phyloP scores from a whole-genome alignment of 306 rosid species.

The Prunus mira region DNA sequence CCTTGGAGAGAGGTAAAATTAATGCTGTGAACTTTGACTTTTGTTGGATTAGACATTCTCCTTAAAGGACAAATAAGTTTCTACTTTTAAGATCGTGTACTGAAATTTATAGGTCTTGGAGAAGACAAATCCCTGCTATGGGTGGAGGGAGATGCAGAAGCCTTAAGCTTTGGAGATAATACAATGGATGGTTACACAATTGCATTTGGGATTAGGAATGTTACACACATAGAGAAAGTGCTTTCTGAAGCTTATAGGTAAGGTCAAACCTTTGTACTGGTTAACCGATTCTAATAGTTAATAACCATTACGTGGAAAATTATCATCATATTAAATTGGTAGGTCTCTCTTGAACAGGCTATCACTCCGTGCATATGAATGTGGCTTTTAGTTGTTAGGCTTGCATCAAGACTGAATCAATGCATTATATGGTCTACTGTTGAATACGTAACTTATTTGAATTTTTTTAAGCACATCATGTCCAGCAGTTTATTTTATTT shows the following conservation, averaged over 20 bases:
- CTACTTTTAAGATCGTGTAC: constrained; percentile 22
- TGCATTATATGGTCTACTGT: neutral
- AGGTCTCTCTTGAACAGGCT: neutral
- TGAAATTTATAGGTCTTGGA: constrained; percentile 53
- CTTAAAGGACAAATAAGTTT: constrained; percentile 2
- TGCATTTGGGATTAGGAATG: constrained; percentile 96
- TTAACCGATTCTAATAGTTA: neutral
- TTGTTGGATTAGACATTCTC: neutral
- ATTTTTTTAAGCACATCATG: neutral
- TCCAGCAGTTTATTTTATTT: neutral
- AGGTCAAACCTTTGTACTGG: constrained; percentile 15
- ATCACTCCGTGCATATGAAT: neutral
- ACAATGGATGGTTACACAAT: constrained; percentile 97
- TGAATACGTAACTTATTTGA: neutral
- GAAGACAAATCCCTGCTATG: constrained; percentile 71
- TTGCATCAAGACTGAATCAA: neutral
- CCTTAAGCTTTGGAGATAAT: constrained; percentile 56
- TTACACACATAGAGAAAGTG: constrained; percentile 88
- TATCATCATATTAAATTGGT: neutral
- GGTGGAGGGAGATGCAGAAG: constrained; percentile 93
- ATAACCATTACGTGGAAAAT: neutral
- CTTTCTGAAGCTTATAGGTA: constrained; percentile 83
- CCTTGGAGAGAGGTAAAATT: constrained; percentile 64
- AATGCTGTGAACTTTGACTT: neutral
- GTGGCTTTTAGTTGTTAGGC: neutral